Evolutionary conservation across 352 stramenopile genomes (phyloP), one percentile per base, ranked within the genome.

Genomic region (Hyaloperonospora arabidopsidis): DNA sequence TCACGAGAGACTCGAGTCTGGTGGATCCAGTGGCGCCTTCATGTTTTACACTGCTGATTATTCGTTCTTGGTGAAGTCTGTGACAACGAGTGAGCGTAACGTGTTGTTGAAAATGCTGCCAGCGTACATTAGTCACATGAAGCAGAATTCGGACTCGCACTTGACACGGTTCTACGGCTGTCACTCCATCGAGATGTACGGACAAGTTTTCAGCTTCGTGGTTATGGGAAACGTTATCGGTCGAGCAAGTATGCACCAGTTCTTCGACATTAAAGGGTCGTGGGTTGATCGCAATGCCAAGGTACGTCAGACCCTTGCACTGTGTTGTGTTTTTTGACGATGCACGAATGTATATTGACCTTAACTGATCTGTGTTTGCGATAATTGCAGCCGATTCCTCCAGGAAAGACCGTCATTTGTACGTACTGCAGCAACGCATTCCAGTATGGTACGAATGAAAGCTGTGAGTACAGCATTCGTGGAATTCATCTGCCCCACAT

Each of bases 41-140:
- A 93, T 96, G 78, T 96, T 96, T 59, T 95, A 89, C 61, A 94
- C 84, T 7, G 79, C 82, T 5, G 84, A 95, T 51, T 91, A 93
- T 39, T 62, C 77, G 2, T 95, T 87, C 47, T 61, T 96, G 38
- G 84, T 95, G 46, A 96, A 96, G 56, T 91, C 84, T 1, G 84
- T 94, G 32, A 92, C 76, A 44, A 74, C 62, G 21, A 77, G 64
- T 18, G 87, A 96, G 59, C 79, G 83, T n/a, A 69, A 68, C 22
- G 76, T 91, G 47, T 57, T 96, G 40, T 56, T 95, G 36, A 63
- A 75, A 18, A 92, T 96, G 76, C 68, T 96, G 12, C 82, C 84
- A 2, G 65, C 59, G 11, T 96, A 96, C 47, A 80, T 91, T 40
- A 48, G 61, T 12, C 80, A 95, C 61, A 87, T 96, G 70, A 82